These are phyloP conservation scores for Termitomyces sp. DNA, from an alignment of 768 basidiomycete genomes.

Conservation along the genomic window DNA sequence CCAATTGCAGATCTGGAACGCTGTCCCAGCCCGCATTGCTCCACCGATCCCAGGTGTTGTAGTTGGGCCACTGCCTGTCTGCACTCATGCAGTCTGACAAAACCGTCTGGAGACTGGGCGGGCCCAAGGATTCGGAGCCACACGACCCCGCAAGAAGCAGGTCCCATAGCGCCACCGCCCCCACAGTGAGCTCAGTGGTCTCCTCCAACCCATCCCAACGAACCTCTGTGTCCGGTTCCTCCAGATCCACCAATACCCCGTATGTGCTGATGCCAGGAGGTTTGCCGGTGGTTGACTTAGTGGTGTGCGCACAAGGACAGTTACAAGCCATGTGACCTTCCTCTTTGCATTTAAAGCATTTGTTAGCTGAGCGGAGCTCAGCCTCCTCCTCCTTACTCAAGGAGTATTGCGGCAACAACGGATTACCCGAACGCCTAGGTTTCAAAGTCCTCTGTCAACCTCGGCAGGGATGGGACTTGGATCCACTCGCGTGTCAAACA, in stretches of 20 bases:
- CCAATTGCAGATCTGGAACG: background rate
- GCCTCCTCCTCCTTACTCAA: slow-evolving; percentile 1
- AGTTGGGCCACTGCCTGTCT: no score
- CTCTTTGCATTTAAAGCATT: slow-evolving; percentile 21
- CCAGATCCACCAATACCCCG: slow-evolving; percentile 12
- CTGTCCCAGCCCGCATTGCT: background rate
- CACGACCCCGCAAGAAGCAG: no score
- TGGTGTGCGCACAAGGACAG: slow-evolving; percentile 16
- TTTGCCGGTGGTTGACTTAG: slow-evolving; percentile 10
- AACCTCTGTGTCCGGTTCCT: background rate
- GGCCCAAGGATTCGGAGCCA: no score
- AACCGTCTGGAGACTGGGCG: background rate
- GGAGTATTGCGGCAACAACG: background rate
- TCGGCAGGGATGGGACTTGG: background rate
- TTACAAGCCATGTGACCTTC: slow-evolving; percentile 19
- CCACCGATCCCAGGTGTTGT: no score
- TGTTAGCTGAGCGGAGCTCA: slow-evolving; percentile 15
- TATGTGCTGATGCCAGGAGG: slow-evolving; percentile 20
- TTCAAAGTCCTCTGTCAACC: background rate
- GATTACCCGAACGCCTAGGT: no score
- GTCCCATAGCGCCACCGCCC: background rate
- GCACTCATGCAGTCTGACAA: background rate
- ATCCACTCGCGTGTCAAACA: background rate
- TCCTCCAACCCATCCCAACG: background rate
- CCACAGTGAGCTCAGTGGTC: background rate